Evolutionary conservation across 805 yeast species (phyloP).

Genomic region (Sugiyamaella lignohabitans): DNA sequence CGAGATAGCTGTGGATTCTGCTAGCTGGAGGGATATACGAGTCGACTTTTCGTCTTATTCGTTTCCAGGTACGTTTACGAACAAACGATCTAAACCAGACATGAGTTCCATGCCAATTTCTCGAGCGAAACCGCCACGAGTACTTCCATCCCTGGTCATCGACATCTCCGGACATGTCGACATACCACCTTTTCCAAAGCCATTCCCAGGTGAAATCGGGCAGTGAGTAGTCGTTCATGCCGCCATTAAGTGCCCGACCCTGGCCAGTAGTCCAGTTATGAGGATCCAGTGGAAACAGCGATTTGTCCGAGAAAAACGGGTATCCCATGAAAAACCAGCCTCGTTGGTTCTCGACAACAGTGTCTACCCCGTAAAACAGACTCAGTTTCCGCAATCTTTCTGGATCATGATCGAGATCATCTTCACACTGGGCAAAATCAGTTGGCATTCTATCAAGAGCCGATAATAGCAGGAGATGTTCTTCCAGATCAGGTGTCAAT

Average conservation of each 20-base stretch:
- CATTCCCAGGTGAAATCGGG: conserved; percentile 61
- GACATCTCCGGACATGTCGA: conserved; percentile 59
- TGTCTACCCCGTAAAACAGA: conserved; percentile 20
- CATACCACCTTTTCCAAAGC: conserved; percentile 69
- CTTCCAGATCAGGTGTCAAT: background rate
- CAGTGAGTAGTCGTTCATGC: conserved; percentile 31
- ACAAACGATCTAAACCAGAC: conserved; percentile 54
- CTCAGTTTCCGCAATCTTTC: background rate
- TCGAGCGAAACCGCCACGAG: conserved; percentile 43
- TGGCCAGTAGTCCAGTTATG: conserved; percentile 30
- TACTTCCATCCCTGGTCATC: conserved; percentile 87
- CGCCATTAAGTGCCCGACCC: conserved; percentile 30
- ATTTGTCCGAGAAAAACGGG: conserved; percentile 31
- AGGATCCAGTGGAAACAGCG: conserved; percentile 35
- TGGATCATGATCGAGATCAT: background rate
- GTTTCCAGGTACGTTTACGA: conserved; percentile 60
- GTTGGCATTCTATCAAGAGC: background rate
- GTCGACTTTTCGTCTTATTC: conserved; percentile 25
- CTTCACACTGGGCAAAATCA: background rate
- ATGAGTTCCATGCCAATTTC: conserved; percentile 56
- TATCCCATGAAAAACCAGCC: conserved; percentile 36
- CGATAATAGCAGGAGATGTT: background rate
- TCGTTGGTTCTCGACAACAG: conserved; percentile 37
- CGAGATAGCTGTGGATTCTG: too few relatives aligned
- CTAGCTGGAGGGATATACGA: too few relatives aligned